A percentile compares a stretch with the other conserved stretches of the same genome.
Evolutionary conservation across 2,329 filamentous ascomycete genomes (phyloP).

Genomic region (Ceratocystis smalleyi): DNA sequence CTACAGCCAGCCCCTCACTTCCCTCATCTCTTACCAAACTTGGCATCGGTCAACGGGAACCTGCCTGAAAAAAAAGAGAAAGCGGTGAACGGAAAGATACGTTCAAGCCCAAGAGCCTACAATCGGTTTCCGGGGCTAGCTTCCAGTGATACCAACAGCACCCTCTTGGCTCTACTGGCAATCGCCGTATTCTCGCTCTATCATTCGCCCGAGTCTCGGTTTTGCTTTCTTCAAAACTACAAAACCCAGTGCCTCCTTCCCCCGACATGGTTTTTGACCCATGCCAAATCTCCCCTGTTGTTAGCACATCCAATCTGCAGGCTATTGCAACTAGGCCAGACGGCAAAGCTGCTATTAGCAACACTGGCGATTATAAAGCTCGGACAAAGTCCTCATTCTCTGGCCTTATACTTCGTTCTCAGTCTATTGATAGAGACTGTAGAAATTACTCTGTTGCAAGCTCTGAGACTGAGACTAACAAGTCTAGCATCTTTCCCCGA

Average conservation of each 20-base stretch:
- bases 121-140: background rate
- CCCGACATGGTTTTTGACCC: background rate
- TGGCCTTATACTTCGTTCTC: background rate
- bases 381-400: background rate
- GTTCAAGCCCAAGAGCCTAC: background rate
- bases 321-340: constrained; percentile 7
- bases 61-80: background rate
- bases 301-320: background rate
- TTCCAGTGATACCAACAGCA: background rate
- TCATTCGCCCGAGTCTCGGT: background rate
- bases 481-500: background rate
- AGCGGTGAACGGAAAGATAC: constrained; percentile 10
- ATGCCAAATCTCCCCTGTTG: background rate
- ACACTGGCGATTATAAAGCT: background rate
- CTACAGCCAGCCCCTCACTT: background rate
- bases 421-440: background rate
- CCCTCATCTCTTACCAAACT: background rate
- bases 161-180: background rate
- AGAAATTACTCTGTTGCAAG: background rate
- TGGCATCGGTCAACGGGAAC: constrained; percentile 1
- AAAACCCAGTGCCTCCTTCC: background rate
- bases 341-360: constrained; percentile 5
- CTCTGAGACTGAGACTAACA: background rate
- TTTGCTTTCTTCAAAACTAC: constrained; percentile 1
- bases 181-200: too few species aligned